Conservation (phyloP, 2,329 filamentous ascomycete species). For the Xylaria sp. region DNA sequence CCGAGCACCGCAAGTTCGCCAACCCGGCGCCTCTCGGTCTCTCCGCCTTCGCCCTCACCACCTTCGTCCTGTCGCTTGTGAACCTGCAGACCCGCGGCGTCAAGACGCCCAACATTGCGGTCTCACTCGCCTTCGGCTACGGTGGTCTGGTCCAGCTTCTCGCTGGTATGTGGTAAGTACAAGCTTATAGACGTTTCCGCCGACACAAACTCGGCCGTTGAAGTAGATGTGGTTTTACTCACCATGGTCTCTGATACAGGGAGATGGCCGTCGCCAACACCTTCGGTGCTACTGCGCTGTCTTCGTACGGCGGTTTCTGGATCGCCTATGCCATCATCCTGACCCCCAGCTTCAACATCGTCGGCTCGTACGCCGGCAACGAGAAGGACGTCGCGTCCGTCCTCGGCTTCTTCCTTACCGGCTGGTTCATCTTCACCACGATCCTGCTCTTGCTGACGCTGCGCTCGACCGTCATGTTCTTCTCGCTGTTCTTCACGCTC, state of each 20-base stretch:
- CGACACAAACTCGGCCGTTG: neutral
- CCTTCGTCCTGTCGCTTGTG: constrained; percentile 77
- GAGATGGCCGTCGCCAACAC: constrained; percentile 90
- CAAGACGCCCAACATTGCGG: constrained; percentile 66
- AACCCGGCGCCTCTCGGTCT: constrained; percentile 82
- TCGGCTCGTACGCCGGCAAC: constrained; percentile 53
- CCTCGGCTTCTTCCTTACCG: constrained; percentile 75
- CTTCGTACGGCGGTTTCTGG: constrained; percentile 87
- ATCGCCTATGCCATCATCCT: constrained; percentile 74
- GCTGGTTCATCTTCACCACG: constrained; percentile 87
- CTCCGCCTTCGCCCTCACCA: constrained; percentile 80
- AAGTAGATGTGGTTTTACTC: neutral
- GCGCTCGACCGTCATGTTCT: constrained; percentile 79
- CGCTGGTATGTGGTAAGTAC: constrained; percentile 84
- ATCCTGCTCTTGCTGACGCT: constrained; percentile 76
- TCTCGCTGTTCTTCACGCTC: constrained; percentile 76
- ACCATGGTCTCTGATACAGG: constrained; percentile 50
- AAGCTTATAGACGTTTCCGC: too few species aligned
- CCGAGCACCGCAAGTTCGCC: constrained; percentile 73
- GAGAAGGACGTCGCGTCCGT: constrained; percentile 59
- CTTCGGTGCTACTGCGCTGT: constrained; percentile 80
- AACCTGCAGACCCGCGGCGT: constrained; percentile 71
- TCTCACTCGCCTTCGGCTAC: constrained; percentile 74
- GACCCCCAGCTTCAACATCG: constrained; percentile 70
- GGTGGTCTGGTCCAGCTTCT: constrained; percentile 80